Conservation (phyloP, 2,329 filamentous ascomycete species). For the Akanthomyces lecanii region DNA sequence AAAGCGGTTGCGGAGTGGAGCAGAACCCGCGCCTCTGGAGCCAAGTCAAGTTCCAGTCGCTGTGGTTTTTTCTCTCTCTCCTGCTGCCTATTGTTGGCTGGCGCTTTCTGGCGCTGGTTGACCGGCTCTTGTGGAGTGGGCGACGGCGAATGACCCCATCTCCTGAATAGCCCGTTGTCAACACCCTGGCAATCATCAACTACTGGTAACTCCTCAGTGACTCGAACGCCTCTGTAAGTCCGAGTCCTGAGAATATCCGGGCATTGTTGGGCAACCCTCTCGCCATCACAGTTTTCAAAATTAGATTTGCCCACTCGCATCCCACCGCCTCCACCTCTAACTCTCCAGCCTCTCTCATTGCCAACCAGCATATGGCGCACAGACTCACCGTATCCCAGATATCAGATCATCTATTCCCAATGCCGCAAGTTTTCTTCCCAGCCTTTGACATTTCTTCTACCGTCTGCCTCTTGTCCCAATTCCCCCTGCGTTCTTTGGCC, state of each 20-base stretch:
- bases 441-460: not conserved
- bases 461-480: not conserved
- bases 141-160: not conserved
- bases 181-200: not conserved
- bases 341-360: not conserved
- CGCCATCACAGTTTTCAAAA: not conserved
- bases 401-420: not conserved
- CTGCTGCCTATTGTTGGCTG: not conserved
- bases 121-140: not conserved
- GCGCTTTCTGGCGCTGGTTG: slow-evolving; percentile 6
- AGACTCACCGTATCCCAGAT: not conserved
- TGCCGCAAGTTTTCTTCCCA: not conserved
- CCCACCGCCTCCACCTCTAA: not conserved
- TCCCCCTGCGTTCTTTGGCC: not conserved
- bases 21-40: slow-evolving; percentile 14
- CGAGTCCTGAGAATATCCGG: not conserved
- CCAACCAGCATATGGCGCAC: not conserved
- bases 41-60: not conserved
- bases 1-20: slow-evolving; percentile 24
- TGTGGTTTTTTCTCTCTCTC: not conserved
- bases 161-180: not conserved
- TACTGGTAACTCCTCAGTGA: not conserved
- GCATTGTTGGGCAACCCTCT: not conserved
- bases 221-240: not conserved
- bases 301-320: not conserved